These are phyloP conservation scores for Diaporthe helianthi DNA, from an alignment of 2,329 filamentous ascomycete species.

Conservation along the genomic window DNA sequence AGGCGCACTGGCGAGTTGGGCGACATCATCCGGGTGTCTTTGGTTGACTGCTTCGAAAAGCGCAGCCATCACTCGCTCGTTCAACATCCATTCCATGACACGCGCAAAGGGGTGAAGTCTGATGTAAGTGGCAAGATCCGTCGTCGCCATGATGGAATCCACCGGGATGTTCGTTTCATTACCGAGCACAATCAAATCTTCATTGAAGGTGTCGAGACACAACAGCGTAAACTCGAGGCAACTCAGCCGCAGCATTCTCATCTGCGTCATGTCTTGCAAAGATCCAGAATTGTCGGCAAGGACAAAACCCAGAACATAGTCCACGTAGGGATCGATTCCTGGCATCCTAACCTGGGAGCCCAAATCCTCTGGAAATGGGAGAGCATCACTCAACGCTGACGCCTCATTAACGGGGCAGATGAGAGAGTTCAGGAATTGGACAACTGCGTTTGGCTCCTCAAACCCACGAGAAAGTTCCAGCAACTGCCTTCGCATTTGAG, in stretches of 20 bases:
- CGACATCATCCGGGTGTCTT: constrained; percentile 64
- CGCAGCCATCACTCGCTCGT: constrained; percentile 82
- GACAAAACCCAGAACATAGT: constrained; percentile 84
- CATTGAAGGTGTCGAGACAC: constrained; percentile 88
- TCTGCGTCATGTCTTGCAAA: constrained; percentile 70
- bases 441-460: constrained; percentile 85
- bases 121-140: constrained; percentile 80
- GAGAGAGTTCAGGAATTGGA: constrained; percentile 77
- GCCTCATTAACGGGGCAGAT: constrained; percentile 70
- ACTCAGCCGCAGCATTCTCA: constrained; percentile 75
- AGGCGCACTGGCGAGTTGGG: constrained; percentile 73
- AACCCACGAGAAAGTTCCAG: constrained; percentile 79
- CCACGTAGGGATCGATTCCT: constrained; percentile 91
- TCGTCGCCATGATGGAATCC: constrained; percentile 76
- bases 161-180: constrained; percentile 79
- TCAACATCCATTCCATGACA: constrained; percentile 98
- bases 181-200: constrained; percentile 85
- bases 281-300: constrained; percentile 73
- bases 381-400: constrained; percentile 70
- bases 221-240: constrained; percentile 84
- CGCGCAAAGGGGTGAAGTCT: constrained; percentile 90
- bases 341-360: constrained; percentile 77
- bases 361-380: constrained; percentile 88
- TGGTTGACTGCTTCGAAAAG: constrained; percentile 78
- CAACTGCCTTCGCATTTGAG: constrained; percentile 69